Conservation (phyloP, 768 basidiomycete genomes). For the Mycena vitilis region DNA sequence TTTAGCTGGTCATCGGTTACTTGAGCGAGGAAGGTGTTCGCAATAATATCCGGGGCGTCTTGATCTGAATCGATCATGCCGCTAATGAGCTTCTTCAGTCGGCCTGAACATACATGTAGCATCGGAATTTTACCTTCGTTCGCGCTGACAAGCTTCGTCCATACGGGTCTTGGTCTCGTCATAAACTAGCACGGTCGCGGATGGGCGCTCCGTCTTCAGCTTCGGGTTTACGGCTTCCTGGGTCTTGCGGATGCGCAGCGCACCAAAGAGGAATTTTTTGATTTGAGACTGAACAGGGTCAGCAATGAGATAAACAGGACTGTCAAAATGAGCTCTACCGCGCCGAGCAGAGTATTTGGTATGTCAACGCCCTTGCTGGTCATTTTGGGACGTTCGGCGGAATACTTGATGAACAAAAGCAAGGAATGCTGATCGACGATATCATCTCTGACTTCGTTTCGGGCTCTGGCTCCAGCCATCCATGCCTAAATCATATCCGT, state of each 20-base stretch:
- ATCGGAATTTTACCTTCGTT: background rate
- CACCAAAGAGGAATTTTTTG: constrained; percentile 34
- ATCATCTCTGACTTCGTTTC: constrained; percentile 20
- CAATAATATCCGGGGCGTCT: constrained; percentile 34
- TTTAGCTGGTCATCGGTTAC: constrained; percentile 21
- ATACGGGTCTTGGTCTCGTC: constrained; percentile 38
- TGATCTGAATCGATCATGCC: background rate
- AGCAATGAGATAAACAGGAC: background rate
- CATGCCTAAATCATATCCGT: background rate
- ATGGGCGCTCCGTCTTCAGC: constrained; percentile 22
- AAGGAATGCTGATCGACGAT: constrained; percentile 40
- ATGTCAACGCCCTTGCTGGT: background rate
- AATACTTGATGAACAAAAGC: constrained; percentile 33
- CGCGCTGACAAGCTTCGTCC: constrained; percentile 36
- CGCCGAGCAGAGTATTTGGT: background rate
- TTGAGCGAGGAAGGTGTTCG: constrained; percentile 22
- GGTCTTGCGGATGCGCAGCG: constrained; percentile 35
- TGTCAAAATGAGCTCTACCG: background rate
- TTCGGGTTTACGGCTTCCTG: constrained; percentile 33
- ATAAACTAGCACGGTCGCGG: constrained; percentile 32
- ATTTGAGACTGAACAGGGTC: background rate
- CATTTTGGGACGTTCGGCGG: constrained; percentile 25
- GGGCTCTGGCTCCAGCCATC: background rate
- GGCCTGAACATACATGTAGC: no score
- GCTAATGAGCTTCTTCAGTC: background rate